These are phyloP conservation scores for Plasmodium vinckei DNA, from an alignment of 169 alveolate species.

Conservation along the genomic window DNA sequence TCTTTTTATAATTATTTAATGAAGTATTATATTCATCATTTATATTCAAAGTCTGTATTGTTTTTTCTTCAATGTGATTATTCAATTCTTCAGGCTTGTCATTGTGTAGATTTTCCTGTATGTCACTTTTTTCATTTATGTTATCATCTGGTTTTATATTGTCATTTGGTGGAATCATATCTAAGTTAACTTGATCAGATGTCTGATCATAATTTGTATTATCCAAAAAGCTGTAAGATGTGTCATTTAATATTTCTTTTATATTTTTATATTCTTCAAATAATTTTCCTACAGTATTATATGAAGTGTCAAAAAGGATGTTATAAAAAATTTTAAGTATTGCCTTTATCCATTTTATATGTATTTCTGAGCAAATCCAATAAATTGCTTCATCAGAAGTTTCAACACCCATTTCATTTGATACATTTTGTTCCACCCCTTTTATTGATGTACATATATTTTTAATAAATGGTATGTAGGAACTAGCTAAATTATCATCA, in stretches of 20 bases:
- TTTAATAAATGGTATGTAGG: slow-evolving; percentile 14
- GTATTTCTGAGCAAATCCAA: slow-evolving; percentile 28
- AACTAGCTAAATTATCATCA: not conserved
- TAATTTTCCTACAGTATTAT: slow-evolving; percentile 46
- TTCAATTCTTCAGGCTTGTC: too few species aligned
- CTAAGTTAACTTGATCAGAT: too few species aligned
- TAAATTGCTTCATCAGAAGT: not conserved
- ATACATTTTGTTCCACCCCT: not conserved
- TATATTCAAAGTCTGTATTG: too few species aligned
- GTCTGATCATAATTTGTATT: not conserved
- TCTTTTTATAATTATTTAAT: too few species aligned
- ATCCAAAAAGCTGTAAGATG: slow-evolving; percentile 29
- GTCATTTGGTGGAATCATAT: too few species aligned
- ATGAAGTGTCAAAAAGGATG: slow-evolving; percentile 39
- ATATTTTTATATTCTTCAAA: slow-evolving; percentile 57
- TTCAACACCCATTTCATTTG: not conserved
- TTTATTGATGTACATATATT: slow-evolving; percentile 40
- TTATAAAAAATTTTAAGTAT: slow-evolving; percentile 61
- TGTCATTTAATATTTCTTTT: slow-evolving; percentile 34
- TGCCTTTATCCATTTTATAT: slow-evolving; percentile 33
- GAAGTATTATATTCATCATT: too few species aligned
- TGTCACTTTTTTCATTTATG: too few species aligned
- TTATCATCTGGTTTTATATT: too few species aligned
- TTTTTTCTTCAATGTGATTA: too few species aligned
- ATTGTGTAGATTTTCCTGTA: too few species aligned